Conservation (phyloP, 495 filamentous ascomycete genomes). For the Penicillium argentinense region DNA sequence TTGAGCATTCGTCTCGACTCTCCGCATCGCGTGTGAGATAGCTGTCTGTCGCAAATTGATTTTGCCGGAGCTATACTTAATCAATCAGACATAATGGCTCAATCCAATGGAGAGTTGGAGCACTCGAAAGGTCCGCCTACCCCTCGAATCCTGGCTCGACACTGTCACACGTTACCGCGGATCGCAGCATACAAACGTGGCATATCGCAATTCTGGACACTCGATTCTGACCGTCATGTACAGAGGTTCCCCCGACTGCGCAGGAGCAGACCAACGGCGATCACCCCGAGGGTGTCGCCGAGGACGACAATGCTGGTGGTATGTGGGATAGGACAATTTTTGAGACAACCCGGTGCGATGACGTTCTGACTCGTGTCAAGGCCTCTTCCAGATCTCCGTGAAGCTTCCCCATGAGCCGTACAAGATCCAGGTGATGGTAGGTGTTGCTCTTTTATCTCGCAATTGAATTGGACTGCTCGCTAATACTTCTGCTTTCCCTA, state of each 20-base stretch:
- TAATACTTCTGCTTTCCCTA: constrained; percentile 33
- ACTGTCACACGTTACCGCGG: constrained; percentile 13
- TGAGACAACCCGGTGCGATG: not conserved
- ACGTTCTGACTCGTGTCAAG: constrained; percentile 30
- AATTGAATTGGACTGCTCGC: constrained; percentile 1
- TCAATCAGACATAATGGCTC: constrained; percentile 35
- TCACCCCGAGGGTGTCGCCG: constrained; percentile 32
- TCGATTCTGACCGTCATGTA: constrained; percentile 22
- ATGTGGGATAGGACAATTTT: constrained; percentile 23
- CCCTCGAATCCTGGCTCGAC: constrained; percentile 1
- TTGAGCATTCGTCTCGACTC: constrained; percentile 18
- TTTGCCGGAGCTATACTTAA: constrained; percentile 21
- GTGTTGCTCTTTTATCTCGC: constrained; percentile 21
- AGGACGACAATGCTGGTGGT: constrained; percentile 44
- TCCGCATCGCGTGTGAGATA: constrained; percentile 20
- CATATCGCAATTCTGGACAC: not conserved
- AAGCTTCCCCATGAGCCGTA: constrained; percentile 78
- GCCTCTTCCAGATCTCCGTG: constrained; percentile 78
- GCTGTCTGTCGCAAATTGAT: constrained; percentile 12
- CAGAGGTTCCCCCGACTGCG: constrained; percentile 35
- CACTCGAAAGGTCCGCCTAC: constrained; percentile 41
- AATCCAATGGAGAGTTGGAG: constrained; percentile 45
- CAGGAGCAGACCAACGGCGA: constrained; percentile 41
- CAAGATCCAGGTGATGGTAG: constrained; percentile 80
- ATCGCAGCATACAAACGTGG: constrained; percentile 6